Evolutionary conservation across 2,329 filamentous ascomycete species (phyloP), one percentile per base, ranked within the genome.

Genomic region (Xylaria sp.): DNA sequence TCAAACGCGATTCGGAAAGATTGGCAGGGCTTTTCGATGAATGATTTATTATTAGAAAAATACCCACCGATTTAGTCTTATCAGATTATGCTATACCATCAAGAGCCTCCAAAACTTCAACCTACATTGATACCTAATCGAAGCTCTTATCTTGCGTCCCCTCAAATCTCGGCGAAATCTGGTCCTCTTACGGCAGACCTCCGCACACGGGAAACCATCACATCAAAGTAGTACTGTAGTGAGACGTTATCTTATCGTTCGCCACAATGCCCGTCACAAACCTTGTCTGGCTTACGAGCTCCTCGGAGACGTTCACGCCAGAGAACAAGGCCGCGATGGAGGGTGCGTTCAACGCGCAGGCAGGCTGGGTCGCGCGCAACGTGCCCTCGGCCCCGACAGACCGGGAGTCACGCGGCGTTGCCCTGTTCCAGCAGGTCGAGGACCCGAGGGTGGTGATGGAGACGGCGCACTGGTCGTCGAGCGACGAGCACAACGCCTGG

Each of bases 381-480:
- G 76, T 77, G 53, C 73, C 77, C 2, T 74, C 76, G 54, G 76
- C 81, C 20, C 82, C 81, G 51, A 77, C 77, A 48, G 77, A 79
- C 66, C 80, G 78, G 66, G 73, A 79, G 36, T 77, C 75, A 48
- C 79, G 79, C 23, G 77, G 79, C 28, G 75, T 75, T 2, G 76
- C 72, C 44, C 68, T 81, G 40, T 79, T 80, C 67, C 74, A 77
- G 48, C 79, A 81, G 70, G 56, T 79, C 65, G 78, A 81, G 53
- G 77, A 82, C 63, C 78, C 79, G 11, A 74, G 79, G 2, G 73
- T 75, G 33, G 67, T 83, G n/a, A 76, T 86, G 70, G 78, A 86
- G 70, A 82, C 81, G 4, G 81, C 83, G 20, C 78, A 80, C 11
- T 86, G 84, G 84, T 77, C 80, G 63, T 82, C 80, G 0, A 77